Evolutionary conservation across 805 yeast species (phyloP).

Genomic region (Candida coquimbonensis): DNA sequence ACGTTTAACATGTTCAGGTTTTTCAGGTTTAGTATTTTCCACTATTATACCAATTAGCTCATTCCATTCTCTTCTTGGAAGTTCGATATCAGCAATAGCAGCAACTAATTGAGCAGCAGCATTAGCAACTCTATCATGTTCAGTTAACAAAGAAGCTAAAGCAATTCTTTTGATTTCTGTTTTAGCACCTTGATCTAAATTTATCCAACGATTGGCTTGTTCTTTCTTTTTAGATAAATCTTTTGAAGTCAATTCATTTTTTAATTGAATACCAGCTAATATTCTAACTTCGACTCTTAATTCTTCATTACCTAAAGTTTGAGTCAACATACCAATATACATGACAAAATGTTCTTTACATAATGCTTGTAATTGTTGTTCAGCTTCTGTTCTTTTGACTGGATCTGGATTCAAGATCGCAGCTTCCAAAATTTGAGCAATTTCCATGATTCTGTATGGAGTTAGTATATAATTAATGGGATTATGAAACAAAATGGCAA

Average conservation of each 20-base stretch:
- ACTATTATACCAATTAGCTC: constrained; percentile 79
- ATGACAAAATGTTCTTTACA: constrained; percentile 72
- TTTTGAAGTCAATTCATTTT: constrained; percentile 83
- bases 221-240: constrained; percentile 51
- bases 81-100: constrained; percentile 92
- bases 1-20: constrained; percentile 74
- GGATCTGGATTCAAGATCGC: constrained; percentile 70
- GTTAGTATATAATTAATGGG: constrained; percentile 1
- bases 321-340: constrained; percentile 63
- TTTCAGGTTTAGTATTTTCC: constrained; percentile 74
- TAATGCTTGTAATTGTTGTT: constrained; percentile 61
- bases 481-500: neutral
- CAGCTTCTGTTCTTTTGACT: constrained; percentile 66
- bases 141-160: constrained; percentile 53
- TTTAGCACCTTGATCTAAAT: constrained; percentile 48
- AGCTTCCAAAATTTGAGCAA: constrained; percentile 66
- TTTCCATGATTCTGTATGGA: constrained; percentile 32
- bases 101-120: constrained; percentile 93
- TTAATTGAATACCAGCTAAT: constrained; percentile 82
- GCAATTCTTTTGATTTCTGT: constrained; percentile 59
- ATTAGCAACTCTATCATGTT: constrained; percentile 73
- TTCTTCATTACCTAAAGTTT: constrained; percentile 59
- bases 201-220: constrained; percentile 70
- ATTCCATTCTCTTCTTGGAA: constrained; percentile 85
- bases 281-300: constrained; percentile 77